These are phyloP conservation scores for Penicillium lividum DNA, from an alignment of 495 filamentous ascomycete species.

Conservation along the genomic window DNA sequence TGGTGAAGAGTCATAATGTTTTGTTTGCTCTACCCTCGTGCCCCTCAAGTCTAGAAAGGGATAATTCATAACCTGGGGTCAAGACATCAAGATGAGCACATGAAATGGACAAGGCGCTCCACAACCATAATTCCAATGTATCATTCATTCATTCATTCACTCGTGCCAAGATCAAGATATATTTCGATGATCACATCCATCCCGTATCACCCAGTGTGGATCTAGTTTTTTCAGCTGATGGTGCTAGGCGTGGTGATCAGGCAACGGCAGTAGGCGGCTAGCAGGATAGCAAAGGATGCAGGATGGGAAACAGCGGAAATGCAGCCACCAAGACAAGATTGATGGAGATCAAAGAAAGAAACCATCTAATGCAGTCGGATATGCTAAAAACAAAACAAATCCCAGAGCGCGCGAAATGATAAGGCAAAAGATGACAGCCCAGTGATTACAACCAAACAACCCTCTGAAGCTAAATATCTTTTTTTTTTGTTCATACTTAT, in stretches of 20 bases:
- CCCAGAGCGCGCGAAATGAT: slow-evolving; percentile 5
- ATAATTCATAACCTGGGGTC: not conserved
- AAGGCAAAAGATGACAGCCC: not conserved
- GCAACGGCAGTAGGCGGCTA: not conserved
- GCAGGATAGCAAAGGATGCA: not conserved
- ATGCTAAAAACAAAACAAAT: slow-evolving; percentile 2
- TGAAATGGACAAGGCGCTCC: not conserved
- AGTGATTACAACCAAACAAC: not conserved
- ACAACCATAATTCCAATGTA: slow-evolving; percentile 16
- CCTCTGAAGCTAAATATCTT: not conserved
- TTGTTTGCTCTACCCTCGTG: slow-evolving; percentile 2
- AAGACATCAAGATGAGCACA: slow-evolving; percentile 1
- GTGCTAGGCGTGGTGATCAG: not conserved
- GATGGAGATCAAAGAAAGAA: slow-evolving; percentile 14
- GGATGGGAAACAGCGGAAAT: not conserved
- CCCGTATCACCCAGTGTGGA: not conserved
- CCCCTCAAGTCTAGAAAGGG: slow-evolving; percentile 4
- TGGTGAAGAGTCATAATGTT: not conserved
- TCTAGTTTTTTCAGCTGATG: not conserved
- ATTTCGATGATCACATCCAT: slow-evolving; percentile 13
- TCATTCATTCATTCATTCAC: slow-evolving; percentile 47
- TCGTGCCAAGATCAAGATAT: slow-evolving; percentile 33
- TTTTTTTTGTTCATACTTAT: slow-evolving; percentile 1
- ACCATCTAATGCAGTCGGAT: slow-evolving; percentile 27
- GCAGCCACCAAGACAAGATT: slow-evolving; percentile 4